Percentiles rank a stretch among this genome's conserved stretches.
Conservation (phyloP, 306 rosid species). For the Notholithocarpus densiflorus region DNA sequence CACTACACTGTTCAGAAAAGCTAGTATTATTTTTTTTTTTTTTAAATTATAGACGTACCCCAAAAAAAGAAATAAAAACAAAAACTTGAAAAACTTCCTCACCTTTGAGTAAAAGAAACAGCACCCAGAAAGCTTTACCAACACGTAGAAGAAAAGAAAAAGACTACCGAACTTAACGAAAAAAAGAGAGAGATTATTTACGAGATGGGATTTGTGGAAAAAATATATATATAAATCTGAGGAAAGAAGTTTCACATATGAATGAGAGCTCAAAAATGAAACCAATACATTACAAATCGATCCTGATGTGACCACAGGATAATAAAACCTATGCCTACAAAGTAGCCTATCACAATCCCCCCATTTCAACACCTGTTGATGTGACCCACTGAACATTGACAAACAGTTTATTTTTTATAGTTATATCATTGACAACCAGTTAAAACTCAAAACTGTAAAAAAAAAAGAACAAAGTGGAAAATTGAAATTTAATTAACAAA, state of each 20-base stretch:
- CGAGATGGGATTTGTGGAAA: not conserved
- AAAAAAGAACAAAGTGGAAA: not conserved
- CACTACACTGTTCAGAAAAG: not conserved
- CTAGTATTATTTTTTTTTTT: too few species aligned
- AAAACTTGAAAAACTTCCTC: not conserved
- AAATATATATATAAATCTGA: not conserved
- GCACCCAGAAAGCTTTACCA: not conserved
- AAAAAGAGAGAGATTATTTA: not conserved
- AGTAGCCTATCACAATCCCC: slow-evolving; percentile 5
- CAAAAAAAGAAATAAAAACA: not conserved
- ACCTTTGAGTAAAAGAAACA: not conserved
- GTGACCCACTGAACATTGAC: slow-evolving; percentile 59
- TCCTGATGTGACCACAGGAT: slow-evolving; percentile 25
- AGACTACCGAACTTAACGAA: not conserved
- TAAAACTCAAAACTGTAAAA: slow-evolving; percentile 34
- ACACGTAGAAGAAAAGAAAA: not conserved
- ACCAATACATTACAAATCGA: slow-evolving; percentile 17
- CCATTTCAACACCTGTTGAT: slow-evolving; percentile 44
- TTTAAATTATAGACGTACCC: not conserved
- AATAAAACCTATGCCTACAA: slow-evolving; percentile 17
- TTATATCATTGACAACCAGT: slow-evolving; percentile 36
- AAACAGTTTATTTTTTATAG: too few species aligned
- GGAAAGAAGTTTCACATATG: not conserved
- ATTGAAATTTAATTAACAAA: not conserved
- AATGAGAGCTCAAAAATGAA: not conserved